Base-by-base conservation (phyloP, 805 yeast species). In the Starmerella potacharoeniae region DNA sequence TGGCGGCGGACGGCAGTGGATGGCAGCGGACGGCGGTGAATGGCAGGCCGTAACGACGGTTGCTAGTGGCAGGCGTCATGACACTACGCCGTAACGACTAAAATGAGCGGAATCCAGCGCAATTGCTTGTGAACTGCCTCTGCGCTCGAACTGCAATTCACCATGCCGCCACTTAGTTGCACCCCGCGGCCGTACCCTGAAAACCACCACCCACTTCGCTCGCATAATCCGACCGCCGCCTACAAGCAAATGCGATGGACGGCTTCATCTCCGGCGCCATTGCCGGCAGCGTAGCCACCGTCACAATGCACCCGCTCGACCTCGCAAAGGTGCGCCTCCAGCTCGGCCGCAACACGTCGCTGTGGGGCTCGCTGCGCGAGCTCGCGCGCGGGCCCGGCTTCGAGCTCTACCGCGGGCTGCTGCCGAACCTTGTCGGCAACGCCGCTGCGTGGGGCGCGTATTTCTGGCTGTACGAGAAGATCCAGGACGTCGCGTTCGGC, bases 371-470 rank as follows among this genome's bases (percentile, higher is more conserved):
- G 37, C 42, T 57, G 51, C 29, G 39, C 28, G 55, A 46, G 43
- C 49, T 55, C 52, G 47, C 36, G 33, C 39, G 51, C 16, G 45
- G 35, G 14, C 54, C 61, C 5, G 52, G 43, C 7, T 28, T 34
- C n/a, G 77, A 71, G 47, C 60, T 74, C 51, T 89, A 90, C 64
- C 73, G 96, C 54, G 97, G 97, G 0, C 72, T 89, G 2, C 73
- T 80, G 0, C 87, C 95, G 1, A 93, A 90, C 65, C 63, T 91
- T 5, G 40, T 86, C 0, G 98, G 97, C 0, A 88, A 89, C 60
- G 80, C 95, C 0, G 66, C 80, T 0, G 91, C 95, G 0, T 93
- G 98, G 97, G 85, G 88, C 0, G 67, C 86, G 6, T 93, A 93
- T 65, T 93, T 93, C 69, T 78, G 83, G 34, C 71, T 86, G 42